A percentile compares a stretch with the other conserved stretches of the same genome.
Conservation (phyloP, 2,329 filamentous ascomycete genomes). For the Cercospora zeae-maydis region DNA sequence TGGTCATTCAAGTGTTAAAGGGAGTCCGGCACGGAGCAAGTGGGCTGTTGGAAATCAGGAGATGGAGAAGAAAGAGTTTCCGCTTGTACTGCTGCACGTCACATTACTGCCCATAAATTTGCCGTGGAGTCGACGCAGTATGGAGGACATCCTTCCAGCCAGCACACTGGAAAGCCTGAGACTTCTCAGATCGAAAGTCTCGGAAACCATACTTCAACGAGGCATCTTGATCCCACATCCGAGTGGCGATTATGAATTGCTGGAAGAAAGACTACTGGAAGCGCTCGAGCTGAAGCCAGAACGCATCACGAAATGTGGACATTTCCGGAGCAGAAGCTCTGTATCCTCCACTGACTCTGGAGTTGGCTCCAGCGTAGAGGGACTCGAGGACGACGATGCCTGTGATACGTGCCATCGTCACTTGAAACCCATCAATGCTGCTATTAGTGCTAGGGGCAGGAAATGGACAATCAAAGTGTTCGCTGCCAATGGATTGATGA, state of each 20-base stretch:
- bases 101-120: constrained; percentile 69
- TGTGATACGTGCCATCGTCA: constrained; percentile 38
- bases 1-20: constrained; percentile 40
- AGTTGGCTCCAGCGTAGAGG: constrained; percentile 29
- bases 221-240: constrained; percentile 74
- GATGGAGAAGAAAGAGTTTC: constrained; percentile 38
- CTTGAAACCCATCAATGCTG: constrained; percentile 38
- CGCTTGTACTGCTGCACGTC: constrained; percentile 73
- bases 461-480: constrained; percentile 82
- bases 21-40: constrained; percentile 48
- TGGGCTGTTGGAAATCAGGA: constrained; percentile 16
- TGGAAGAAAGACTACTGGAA: constrained; percentile 74
- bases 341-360: constrained; percentile 41
- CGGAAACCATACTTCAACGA: constrained; percentile 69
- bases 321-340: constrained; percentile 61
- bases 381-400: constrained; percentile 19
- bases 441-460: constrained; percentile 43
- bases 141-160: constrained; percentile 52
- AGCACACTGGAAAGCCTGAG: constrained; percentile 59
- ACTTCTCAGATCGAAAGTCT: constrained; percentile 65
- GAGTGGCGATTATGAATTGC: constrained; percentile 72
- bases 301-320: constrained; percentile 69
- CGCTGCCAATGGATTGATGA: constrained; percentile 92
- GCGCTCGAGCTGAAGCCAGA: constrained; percentile 68
- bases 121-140: constrained; percentile 52